Evolutionary conservation across 139 green algal genomes (phyloP), one percentile per base, ranked within the genome.

Genomic region (Mychonastes homosphaera): DNA sequence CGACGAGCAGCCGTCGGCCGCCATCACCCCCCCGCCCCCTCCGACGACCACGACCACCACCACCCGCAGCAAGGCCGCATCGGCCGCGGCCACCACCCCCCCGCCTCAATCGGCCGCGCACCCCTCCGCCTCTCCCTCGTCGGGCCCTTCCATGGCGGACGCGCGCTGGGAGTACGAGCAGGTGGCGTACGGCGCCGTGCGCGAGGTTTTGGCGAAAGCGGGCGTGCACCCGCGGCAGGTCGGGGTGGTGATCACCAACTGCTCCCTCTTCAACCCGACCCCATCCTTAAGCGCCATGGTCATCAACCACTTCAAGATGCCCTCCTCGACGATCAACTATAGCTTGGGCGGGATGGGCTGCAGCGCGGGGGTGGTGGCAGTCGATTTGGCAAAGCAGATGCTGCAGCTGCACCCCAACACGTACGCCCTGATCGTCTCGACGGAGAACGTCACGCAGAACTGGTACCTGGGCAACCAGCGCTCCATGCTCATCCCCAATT

Each of bases 381-480:
- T 98, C 58, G 79, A 89, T 50, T 73, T 98, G 35, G 90, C 91
- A 0, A 58, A 73, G 43, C 81, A 97, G 78, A 81, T 96, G 67
- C 81, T 97, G 62, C 81, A 89, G 80, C 74, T 89, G 46, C 74
- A 84, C 65, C 79, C 83, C 34, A 77, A 74, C 61, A 73, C 73
- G 13, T 82, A 79, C 35, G 81, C 80, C 7, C 69, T 98, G 28
- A 91, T 98, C 4, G 75, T 98, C 3, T 85, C 65, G 44, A 98
- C 91, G 0, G 91, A 98, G 79, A 98, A 98, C 79, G 96, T 98
- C 73, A 98, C 91, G 2, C 90, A 97, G 78, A 94, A 95, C 73
- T 95, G 85, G 80, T 94, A 95, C 74, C 88, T 87, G 70, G 87
- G 87, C 71, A 94, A 91, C 57, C 58, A 84, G 28, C 70, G 79